phyloP scores from a whole-genome alignment of 768 basidiomycete genomes.

The Austroboletus eburneus region DNA sequence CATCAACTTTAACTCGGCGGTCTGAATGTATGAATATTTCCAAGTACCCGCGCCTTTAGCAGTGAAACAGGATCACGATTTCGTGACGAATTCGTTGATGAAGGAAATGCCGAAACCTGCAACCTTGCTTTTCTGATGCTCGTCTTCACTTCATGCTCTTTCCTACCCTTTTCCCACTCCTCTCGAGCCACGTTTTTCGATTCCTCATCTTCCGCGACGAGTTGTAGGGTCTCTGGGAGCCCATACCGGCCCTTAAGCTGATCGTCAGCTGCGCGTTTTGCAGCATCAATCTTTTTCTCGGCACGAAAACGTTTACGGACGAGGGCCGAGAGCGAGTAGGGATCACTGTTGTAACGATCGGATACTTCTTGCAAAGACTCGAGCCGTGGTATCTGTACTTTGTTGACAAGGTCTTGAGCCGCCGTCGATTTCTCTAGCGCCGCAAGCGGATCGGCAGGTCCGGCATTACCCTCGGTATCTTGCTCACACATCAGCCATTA shows the following conservation, averaged over 20 bases:
- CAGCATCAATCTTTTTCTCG: slow-evolving; percentile 77
- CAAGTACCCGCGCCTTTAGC: slow-evolving; percentile 53
- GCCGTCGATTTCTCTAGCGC: slow-evolving; percentile 86
- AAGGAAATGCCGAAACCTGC: slow-evolving; percentile 25
- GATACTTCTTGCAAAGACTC: slow-evolving; percentile 75
- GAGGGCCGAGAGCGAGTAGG: slow-evolving; percentile 72
- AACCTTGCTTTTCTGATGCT: slow-evolving; percentile 48
- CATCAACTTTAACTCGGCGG: slow-evolving; percentile 24
- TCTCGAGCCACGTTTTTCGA: slow-evolving; percentile 56
- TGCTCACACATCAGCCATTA: slow-evolving; percentile 1
- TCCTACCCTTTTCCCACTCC: slow-evolving; percentile 54
- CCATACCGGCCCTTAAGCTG: slow-evolving; percentile 71
- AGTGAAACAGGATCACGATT: slow-evolving; percentile 34
- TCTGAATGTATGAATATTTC: slow-evolving; percentile 41
- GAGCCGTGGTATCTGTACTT: slow-evolving; percentile 75
- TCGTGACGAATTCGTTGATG: slow-evolving; percentile 16
- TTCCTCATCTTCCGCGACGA: slow-evolving; percentile 64
- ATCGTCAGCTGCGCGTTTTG: slow-evolving; percentile 67
- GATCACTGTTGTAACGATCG: slow-evolving; percentile 79
- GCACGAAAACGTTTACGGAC: slow-evolving; percentile 80
- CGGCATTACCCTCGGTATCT: slow-evolving; percentile 67
- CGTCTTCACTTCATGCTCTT: slow-evolving; percentile 41
- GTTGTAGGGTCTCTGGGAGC: slow-evolving; percentile 60
- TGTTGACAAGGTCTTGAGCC: slow-evolving; percentile 65
- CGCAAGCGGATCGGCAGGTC: slow-evolving; percentile 77